Percentiles rank a stretch among this genome's conserved stretches.
Conservation (phyloP, 257 asterid species). For the Ophiorrhiza pumila region DNA sequence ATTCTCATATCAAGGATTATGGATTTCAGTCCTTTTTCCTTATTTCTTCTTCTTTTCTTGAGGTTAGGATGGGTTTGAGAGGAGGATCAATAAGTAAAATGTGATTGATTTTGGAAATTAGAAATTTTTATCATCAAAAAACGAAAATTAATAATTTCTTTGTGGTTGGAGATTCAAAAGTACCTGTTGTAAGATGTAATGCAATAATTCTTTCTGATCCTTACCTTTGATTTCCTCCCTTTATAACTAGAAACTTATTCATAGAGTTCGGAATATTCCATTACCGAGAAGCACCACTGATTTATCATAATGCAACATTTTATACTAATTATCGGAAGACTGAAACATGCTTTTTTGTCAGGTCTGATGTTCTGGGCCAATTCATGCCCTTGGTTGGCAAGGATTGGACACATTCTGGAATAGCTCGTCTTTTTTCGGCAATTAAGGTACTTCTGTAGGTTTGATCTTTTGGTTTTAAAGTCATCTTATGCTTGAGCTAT, state of each 20-base stretch:
- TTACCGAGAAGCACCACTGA: not conserved
- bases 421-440: conserved; percentile 94
- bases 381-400: conserved; percentile 98
- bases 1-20: not conserved
- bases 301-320: not conserved
- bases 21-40: not conserved
- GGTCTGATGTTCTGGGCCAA: conserved; percentile 99
- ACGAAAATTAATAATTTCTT: not conserved
- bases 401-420: conserved; percentile 99
- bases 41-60: not conserved
- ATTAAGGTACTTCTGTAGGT: conserved; percentile 62
- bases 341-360: conserved; percentile 25
- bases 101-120: not conserved
- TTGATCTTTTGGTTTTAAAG: conserved; percentile 6
- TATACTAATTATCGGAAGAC: not conserved
- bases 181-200: conserved; percentile 5
- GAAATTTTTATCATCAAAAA: not conserved
- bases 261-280: not conserved
- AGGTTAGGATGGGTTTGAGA: not conserved
- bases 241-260: not conserved
- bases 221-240: not conserved
- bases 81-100: not conserved
- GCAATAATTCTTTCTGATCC: not conserved
- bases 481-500: conserved; percentile 7
- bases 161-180: not conserved